Evolutionary conservation across 208 protist genomes (phyloP), one percentile per base, ranked within the genome.

Genomic region (Leishmania tropica): DNA sequence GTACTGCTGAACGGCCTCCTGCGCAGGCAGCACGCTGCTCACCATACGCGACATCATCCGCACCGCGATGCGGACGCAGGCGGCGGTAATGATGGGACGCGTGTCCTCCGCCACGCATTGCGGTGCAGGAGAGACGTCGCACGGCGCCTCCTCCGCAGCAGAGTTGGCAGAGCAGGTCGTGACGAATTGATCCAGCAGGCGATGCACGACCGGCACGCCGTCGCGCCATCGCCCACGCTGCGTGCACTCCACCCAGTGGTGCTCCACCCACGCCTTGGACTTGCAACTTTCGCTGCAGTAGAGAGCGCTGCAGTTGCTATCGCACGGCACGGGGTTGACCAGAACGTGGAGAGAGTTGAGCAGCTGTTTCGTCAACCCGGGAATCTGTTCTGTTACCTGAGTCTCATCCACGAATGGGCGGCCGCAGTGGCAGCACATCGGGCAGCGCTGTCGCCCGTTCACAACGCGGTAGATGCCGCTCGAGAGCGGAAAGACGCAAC

Each of bases 161-260:
- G 80, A 17, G 72, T 37, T 47, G 47, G 19, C 56, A 21, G 60
- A 37, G 45, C 47, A 45, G n/a, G 3, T 51, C 60, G 47, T 45
- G 37, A 87, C 65, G 67, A 87, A 90, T 80, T 81, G 67, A 31
- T 85, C 74, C 42, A 93, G 83, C 35, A 85, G 83, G 1, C 68
- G 58, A 72, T 88, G 79, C 71, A 92, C 75, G 10, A 58, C 45
- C 21, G 65, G 53, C 47, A 91, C 72, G 17, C 86, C 91, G 24
- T 89, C 85, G 53, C 85, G 62, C 93, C 94, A 97, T n/a, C 90
- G 85, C 13, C 94, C 94, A 8, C 75, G 75, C 37, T 77, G 81
- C 48, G 78, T 56, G 84, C 94, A 97, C 79, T 96, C 92, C 37
- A 96, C 83, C 87, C 89, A 96, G 85, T 97, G 94, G 80, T 93